Percentiles rank a stretch among this genome's conserved stretches.
phyloP scores from a whole-genome alignment of 345 rosid genomes.

The Psidium friedrichsthalianum region DNA sequence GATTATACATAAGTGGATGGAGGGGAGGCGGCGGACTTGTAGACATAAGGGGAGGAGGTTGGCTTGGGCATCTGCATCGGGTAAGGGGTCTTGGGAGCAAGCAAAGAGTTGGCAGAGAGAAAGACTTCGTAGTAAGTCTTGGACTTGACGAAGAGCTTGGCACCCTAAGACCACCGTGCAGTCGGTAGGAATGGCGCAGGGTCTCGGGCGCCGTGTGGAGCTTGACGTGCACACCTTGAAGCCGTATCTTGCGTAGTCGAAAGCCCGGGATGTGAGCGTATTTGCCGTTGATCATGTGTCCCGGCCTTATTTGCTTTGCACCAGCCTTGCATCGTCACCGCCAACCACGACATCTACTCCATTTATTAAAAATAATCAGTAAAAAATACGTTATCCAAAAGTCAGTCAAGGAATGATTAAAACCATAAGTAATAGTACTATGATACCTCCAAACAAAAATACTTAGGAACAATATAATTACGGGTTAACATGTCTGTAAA shows the following conservation, averaged over 20 bases:
- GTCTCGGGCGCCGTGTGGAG: conserved; percentile 13
- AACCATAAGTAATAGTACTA: neutral
- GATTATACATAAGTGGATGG: neutral
- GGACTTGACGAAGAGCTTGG: conserved; percentile 39
- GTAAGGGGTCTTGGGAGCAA: conserved; percentile 13
- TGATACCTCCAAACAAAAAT: neutral
- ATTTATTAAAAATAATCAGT: neutral
- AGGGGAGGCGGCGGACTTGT: conserved; percentile 11
- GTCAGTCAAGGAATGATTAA: neutral
- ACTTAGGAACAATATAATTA: neutral
- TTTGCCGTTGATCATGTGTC: conserved; percentile 37
- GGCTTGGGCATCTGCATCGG: conserved; percentile 12
- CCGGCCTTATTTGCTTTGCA: conserved; percentile 14
- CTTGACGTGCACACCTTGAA: conserved; percentile 19
- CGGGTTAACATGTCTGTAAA: neutral
- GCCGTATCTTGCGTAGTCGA: conserved; percentile 12
- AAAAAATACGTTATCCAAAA: neutral
- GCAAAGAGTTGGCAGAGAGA: conserved; percentile 20
- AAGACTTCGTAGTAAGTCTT: conserved; percentile 45
- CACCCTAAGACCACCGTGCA: conserved; percentile 35
- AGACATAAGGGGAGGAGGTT: neutral
- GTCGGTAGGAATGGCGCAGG: conserved; percentile 14
- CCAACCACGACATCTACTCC: conserved; percentile 17
- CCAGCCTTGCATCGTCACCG: conserved; percentile 15
- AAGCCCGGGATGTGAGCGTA: conserved; percentile 12